Evolutionary conservation across 306 rosid species (phyloP).

Genomic region (Glycine latifolia): DNA sequence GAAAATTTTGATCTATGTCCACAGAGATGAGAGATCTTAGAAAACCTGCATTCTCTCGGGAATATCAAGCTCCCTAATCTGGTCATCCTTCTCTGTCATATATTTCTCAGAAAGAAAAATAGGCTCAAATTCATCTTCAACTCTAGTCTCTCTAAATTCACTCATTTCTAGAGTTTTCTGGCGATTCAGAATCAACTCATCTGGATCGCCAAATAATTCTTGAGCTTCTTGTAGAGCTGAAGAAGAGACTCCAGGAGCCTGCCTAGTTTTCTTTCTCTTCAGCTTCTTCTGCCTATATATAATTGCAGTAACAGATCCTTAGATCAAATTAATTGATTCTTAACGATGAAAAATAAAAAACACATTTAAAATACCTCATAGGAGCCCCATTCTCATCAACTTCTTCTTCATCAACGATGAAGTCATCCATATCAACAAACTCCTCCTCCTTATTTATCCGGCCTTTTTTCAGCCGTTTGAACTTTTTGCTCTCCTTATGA

Average conservation of each 20-base stretch:
- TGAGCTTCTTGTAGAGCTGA: slow-evolving; percentile 95
- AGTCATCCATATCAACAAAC: slow-evolving; percentile 80
- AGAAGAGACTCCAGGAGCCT: slow-evolving; percentile 87
- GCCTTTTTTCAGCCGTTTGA: slow-evolving; percentile 87
- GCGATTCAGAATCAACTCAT: slow-evolving; percentile 70
- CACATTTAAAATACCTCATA: slow-evolving; percentile 61
- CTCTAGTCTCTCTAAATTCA: slow-evolving; percentile 76
- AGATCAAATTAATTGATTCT: slow-evolving; percentile 33
- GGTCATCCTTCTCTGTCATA: slow-evolving; percentile 93
- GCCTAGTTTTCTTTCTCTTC: slow-evolving; percentile 70
- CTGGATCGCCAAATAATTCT: slow-evolving; percentile 94
- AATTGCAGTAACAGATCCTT: slow-evolving; percentile 31
- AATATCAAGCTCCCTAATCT: slow-evolving; percentile 75
- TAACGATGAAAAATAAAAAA: neutral
- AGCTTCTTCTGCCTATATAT: slow-evolving; percentile 64
- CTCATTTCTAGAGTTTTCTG: slow-evolving; percentile 62
- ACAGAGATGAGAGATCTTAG: slow-evolving; percentile 32
- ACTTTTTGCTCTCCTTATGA: slow-evolving; percentile 79
- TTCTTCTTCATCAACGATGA: slow-evolving; percentile 92
- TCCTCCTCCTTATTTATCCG: slow-evolving; percentile 87
- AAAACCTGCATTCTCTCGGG: slow-evolving; percentile 99
- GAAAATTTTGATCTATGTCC: neutral
- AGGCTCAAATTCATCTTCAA: slow-evolving; percentile 98
- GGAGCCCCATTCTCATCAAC: slow-evolving; percentile 82
- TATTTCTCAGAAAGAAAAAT: slow-evolving; percentile 83